Evolutionary conservation across 352 stramenopile genomes (phyloP).

Genomic region (Pythium periplocum): DNA sequence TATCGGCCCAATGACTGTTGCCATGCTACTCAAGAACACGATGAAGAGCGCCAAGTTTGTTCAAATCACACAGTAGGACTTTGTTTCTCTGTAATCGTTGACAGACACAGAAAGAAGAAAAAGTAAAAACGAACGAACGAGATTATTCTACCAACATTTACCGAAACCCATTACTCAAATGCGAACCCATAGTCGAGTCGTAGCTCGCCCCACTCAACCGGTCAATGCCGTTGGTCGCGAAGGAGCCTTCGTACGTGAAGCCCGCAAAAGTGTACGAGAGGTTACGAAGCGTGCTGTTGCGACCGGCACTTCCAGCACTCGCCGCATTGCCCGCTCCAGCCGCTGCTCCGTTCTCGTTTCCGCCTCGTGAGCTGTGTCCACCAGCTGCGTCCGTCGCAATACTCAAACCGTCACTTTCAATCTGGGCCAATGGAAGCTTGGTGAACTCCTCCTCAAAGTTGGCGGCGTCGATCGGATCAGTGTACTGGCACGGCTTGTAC

Average conservation of each 20-base stretch:
- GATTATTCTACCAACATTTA: not conserved
- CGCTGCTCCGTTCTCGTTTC: conserved; percentile 13
- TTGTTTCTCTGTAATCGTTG: not conserved
- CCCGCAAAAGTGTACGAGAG: conserved; percentile 83
- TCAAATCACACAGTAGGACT: conserved; percentile 1
- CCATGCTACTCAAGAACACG: conserved; percentile 90
- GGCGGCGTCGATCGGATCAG: conserved; percentile 72
- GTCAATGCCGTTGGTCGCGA: conserved; percentile 19
- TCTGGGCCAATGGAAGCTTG: conserved; percentile 60
- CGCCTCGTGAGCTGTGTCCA: not conserved
- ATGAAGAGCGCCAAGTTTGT: conserved; percentile 54
- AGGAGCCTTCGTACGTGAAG: conserved; percentile 78
- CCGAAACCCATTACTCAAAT: conserved; percentile 16
- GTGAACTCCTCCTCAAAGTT: conserved; percentile 87
- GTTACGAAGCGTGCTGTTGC: conserved; percentile 68
- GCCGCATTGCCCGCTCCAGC: conserved; percentile 6
- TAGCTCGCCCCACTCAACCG: conserved; percentile 11
- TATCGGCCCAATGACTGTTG: conserved; percentile 99
- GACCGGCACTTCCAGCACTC: conserved; percentile 30
- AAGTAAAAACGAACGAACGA: too few relatives aligned
- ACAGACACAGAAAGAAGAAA: not conserved
- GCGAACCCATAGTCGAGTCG: conserved; percentile 4
- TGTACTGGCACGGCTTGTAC: conserved; percentile 82
- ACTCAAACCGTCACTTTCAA: conserved; percentile 64
- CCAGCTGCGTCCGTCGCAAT: conserved; percentile 35